Base-by-base conservation (phyloP, 257 asterid genomes). In the Mitragyna speciosa region DNA sequence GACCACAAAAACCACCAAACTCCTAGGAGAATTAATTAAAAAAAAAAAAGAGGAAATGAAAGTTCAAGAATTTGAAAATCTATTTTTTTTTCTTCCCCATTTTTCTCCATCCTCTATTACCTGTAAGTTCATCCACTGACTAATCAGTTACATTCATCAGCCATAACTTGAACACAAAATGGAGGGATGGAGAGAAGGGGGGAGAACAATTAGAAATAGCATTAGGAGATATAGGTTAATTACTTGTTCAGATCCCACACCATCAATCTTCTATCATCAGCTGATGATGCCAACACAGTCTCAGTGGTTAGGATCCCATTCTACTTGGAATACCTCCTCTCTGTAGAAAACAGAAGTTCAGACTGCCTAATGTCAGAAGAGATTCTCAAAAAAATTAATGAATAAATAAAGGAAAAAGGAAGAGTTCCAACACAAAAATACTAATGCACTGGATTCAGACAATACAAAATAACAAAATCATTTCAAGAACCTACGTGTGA, bases 301-400 rank as follows among this genome's bases (percentile, higher is more conserved):
- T 96, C 99, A 68, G n/a, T 96, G 97, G 89, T 96, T 89, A 82
- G 99, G 99, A 86, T 96, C 93, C 99, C 98, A 96, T 82, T 96
- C 99, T 59, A 96, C 98, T 86, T 96, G 98, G 93, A 94, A 96
- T 45, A 91, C 99, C 92, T 96, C 98, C 84, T 87, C 96, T 83
- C 98, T 93, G 86, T 51, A 82, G 11, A 75, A 84, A 70, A 71
- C 26, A 58, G 54, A 56, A 61, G 36, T 77, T 65, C 54, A 73
- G 73, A 51, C 41, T 61, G 41, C 41, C 72, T 70, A 47, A 66
- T 43, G 54, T 7, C 31, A 75, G 43, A 30, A 65, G 2, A 31
- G 52, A 33, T 12, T 56, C 20, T 9, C 10, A 14, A 63, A 33
- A 6, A 17, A 73, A 51, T 11, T 51, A 51, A 69, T 24, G 45